phyloP scores from a whole-genome alignment of 2,329 filamentous ascomycete genomes.

The Exophiala calicioides region DNA sequence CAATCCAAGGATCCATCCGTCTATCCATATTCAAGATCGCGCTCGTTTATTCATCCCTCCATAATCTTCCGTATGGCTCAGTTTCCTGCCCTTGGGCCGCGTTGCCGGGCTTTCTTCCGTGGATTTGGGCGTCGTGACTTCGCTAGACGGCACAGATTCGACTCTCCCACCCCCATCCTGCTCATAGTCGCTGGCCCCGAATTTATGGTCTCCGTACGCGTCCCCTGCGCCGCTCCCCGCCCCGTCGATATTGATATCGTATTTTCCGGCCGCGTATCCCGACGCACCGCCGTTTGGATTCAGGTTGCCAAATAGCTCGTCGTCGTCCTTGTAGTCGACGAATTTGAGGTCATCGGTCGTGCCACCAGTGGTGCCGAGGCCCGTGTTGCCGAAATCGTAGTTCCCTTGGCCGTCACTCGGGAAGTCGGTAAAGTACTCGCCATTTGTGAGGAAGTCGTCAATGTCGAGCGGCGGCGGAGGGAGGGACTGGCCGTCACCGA shows the following conservation, averaged over 20 bases:
- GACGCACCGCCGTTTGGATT: constrained; percentile 34
- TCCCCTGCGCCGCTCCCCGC: constrained; percentile 11
- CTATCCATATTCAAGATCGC: constrained; percentile 1
- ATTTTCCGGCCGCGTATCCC: constrained; percentile 35
- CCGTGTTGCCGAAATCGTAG: constrained; percentile 30
- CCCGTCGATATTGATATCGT: constrained; percentile 40
- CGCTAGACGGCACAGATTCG: constrained; percentile 48
- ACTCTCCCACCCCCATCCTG: constrained; percentile 37
- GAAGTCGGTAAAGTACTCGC: constrained; percentile 56
- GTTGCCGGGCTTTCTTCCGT: constrained; percentile 11
- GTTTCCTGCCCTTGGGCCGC: constrained; percentile 18
- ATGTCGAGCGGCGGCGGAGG: constrained; percentile 54
- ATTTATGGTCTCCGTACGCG: constrained; percentile 15
- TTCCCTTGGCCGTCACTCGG: constrained; percentile 26
- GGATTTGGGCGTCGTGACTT: constrained; percentile 43
- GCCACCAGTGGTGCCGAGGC: constrained; percentile 28
- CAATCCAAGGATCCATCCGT: too few species aligned
- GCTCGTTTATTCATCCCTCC: constrained; percentile 11
- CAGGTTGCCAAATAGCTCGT: constrained; percentile 45
- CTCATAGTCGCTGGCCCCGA: constrained; percentile 33
- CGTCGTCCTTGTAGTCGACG: constrained; percentile 34
- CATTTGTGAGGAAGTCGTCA: constrained; percentile 57
- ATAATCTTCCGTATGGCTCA: constrained; percentile 12
- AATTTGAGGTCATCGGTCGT: constrained; percentile 26
- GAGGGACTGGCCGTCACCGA: constrained; percentile 48